Percentiles rank a stretch among this genome's conserved stretches.
Conservation (phyloP, 2,329 filamentous ascomycete genomes). For the Penicillium vulpinum region DNA sequence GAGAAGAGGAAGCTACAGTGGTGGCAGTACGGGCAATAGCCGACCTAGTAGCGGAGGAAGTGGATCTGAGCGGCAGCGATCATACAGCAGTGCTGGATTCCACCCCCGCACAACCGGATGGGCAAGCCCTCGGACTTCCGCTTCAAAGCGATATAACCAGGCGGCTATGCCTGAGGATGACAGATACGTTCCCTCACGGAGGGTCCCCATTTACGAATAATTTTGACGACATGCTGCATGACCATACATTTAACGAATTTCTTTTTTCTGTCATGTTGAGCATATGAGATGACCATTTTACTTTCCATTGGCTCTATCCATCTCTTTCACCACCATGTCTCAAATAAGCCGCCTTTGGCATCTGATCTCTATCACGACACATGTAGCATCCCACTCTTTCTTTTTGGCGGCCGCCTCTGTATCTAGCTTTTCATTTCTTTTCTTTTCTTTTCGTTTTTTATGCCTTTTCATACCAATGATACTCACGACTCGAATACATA, state of each 20-base stretch:
- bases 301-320: not conserved
- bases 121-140: conserved; percentile 21
- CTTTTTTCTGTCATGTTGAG: not conserved
- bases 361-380: not conserved
- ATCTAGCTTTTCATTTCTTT: not conserved
- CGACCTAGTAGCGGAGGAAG: conserved; percentile 27
- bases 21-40: conserved; percentile 17
- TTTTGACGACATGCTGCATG: not conserved
- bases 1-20: conserved; percentile 29
- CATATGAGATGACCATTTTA: not conserved
- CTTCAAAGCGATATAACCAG: conserved; percentile 23
- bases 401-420: not conserved
- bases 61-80: conserved; percentile 25
- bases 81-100: conserved; percentile 22
- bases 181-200: conserved; percentile 13
- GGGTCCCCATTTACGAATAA: conserved; percentile 23
- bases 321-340: not conserved
- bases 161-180: conserved; percentile 17
- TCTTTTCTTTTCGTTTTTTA: not conserved
- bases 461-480: not conserved
- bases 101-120: conserved; percentile 14
- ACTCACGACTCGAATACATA: not conserved
- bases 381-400: not conserved
- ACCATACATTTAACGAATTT: not conserved
- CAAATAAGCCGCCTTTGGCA: not conserved